Conservation (phyloP, 768 basidiomycete genomes). For the Mycena galopus region DNA sequence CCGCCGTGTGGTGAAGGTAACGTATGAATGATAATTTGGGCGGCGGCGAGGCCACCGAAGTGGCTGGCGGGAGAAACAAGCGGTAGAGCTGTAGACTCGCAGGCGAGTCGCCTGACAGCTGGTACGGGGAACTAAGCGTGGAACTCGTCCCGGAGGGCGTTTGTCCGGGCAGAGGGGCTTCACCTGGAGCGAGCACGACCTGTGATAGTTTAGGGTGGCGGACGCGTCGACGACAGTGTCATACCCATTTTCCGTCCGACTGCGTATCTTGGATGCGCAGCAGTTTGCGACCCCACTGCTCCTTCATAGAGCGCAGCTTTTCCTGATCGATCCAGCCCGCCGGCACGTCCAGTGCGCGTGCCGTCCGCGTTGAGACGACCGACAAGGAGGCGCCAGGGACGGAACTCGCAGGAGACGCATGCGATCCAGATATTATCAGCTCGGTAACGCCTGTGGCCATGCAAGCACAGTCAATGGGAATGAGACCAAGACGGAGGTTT, state of each 20-base stretch:
- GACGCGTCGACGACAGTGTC: conserved; percentile 55
- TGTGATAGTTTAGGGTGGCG: conserved; percentile 85
- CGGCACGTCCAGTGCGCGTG: conserved; percentile 79
- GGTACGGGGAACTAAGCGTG: conserved; percentile 32
- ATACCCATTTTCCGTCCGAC: conserved; percentile 88
- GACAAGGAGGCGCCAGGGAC: conserved; percentile 51
- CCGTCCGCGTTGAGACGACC: conserved; percentile 71
- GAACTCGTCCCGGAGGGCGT: conserved; percentile 42
- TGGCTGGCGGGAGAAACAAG: conserved; percentile 66
- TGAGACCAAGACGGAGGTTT: background rate
- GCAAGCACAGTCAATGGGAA: conserved; percentile 55
- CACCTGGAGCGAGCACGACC: conserved; percentile 80
- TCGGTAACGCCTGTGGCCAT: conserved; percentile 74
- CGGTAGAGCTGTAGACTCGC: conserved; percentile 82
- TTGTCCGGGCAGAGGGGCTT: conserved; percentile 41
- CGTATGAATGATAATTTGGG: conserved; percentile 82
- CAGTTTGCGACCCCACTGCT: conserved; percentile 86
- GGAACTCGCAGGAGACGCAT: conserved; percentile 36
- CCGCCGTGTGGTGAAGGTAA: conserved; percentile 76
- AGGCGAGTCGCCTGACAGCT: conserved; percentile 52
- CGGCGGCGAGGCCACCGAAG: conserved; percentile 63
- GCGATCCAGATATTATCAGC: conserved; percentile 68
- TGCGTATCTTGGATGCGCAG: conserved; percentile 77
- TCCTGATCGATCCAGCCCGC: conserved; percentile 78
- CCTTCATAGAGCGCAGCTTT: conserved; percentile 72